Base-by-base conservation (phyloP, 176 grass and related monocot species). In the Carex kokanica region DNA sequence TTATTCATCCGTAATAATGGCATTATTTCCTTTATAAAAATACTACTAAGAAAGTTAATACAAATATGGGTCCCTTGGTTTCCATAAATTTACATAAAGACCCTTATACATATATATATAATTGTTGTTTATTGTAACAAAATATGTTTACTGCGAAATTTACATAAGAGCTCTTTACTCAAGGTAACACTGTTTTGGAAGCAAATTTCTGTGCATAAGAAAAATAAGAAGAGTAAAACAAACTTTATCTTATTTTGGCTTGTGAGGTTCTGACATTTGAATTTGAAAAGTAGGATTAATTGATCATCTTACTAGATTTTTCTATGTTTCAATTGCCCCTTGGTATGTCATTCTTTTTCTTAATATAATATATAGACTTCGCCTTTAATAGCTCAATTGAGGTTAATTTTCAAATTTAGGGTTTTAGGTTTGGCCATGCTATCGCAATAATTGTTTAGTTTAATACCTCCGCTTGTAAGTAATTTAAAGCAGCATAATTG, bases 361-460 rank as follows among this genome's bases (percentile, higher is more conserved):
- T 74, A 34, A 34, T 77, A 69, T 43, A 43, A 18, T 43, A 43
- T 70, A 36, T 36, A 4, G 34, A 36, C 34, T 3, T 36, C 34
- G 34, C 6, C 8, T 10, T 74, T 74, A 25, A 27, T 77, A 2
- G 18, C 23, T 77, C 10, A 25, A 14, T 53, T 53, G 41, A 53
- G 49, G n/a, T 15, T 80, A 21, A 36, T 41, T 59, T 18, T 20
- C 29, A 10, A 80, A 63, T 81, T 81, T 81, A 47, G 78, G 57
- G 78, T 63, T 79, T 58, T 31, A 79, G 24, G 23, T 63, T 47
- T 51, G 7, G n/a, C 40, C 20, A 24, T 51, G 38, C 13, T 66
- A 8, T 16, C 16, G 27, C 64, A 66, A 27, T 27, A 45, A 24
- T 23, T 73, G 40, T 73, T 73, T 45, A 13, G 18, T 21, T 8